Evolutionary conservation across 2,329 filamentous ascomycete genomes (phyloP).

Genomic region (Fusarium austroafricanum): DNA sequence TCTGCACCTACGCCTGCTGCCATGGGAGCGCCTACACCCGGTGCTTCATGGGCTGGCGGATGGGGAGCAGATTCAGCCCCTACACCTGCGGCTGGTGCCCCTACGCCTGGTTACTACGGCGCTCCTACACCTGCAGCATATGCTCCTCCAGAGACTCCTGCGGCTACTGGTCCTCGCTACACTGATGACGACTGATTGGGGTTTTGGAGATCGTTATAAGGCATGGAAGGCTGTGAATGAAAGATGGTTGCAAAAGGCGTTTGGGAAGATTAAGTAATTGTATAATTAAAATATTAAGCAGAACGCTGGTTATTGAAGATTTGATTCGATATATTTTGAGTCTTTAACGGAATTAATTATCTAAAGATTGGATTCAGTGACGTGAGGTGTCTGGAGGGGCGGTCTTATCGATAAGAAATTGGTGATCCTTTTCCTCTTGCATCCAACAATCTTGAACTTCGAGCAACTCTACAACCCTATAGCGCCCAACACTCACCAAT

Average conservation of each 20-base stretch:
- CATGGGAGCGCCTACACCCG: slow-evolving; percentile 76
- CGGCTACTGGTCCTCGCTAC: slow-evolving; percentile 67
- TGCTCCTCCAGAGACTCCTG: slow-evolving; percentile 69
- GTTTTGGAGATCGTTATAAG: slow-evolving; percentile 1
- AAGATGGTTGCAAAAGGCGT: slow-evolving; percentile 35
- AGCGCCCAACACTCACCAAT: not conserved
- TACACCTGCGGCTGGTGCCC: slow-evolving; percentile 73
- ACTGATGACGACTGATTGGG: slow-evolving; percentile 60
- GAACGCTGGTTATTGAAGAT: not conserved
- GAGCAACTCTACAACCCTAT: not conserved
- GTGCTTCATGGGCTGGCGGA: slow-evolving; percentile 69
- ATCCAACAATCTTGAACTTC: not conserved
- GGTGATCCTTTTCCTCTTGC: slow-evolving; percentile 14
- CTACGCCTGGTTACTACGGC: slow-evolving; percentile 73
- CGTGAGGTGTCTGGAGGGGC: no score
- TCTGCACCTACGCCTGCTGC: slow-evolving; percentile 73
- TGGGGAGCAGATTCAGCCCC: slow-evolving; percentile 73
- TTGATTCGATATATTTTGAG: no score
- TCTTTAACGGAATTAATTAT: no score
- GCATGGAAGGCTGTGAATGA: slow-evolving; percentile 9
- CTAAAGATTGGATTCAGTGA: no score
- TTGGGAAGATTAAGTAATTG: slow-evolving; percentile 31
- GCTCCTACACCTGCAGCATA: slow-evolving; percentile 75
- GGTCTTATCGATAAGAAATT: slow-evolving; percentile 38
- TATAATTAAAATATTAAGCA: slow-evolving; percentile 33